Evolutionary conservation across 495 filamentous ascomycete species (phyloP).

Genomic region (Alectoria sarmentosa): DNA sequence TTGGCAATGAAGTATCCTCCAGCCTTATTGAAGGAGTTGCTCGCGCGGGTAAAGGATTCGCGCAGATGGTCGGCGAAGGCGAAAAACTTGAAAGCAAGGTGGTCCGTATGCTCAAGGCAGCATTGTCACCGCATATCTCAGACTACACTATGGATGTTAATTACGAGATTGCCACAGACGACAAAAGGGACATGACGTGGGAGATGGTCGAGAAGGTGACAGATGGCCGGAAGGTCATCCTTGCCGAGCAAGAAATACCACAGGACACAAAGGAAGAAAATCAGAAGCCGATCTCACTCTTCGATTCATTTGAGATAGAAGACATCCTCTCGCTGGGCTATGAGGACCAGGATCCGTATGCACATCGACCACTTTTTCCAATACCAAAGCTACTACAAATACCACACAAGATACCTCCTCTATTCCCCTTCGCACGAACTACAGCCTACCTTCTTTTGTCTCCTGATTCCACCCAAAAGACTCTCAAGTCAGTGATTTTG

Average conservation of each 20-base stretch:
- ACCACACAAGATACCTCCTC: conserved; percentile 52
- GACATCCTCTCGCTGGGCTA: not conserved
- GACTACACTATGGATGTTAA: conserved; percentile 55
- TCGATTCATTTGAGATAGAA: conserved; percentile 22
- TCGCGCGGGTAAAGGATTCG: conserved; percentile 58
- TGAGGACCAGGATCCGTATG: conserved; percentile 28
- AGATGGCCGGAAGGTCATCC: conserved; percentile 28
- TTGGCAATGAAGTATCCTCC: conserved; percentile 50
- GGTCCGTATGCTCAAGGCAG: conserved; percentile 64
- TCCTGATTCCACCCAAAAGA: conserved; percentile 36
- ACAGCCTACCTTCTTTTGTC: conserved; percentile 57
- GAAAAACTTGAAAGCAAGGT: conserved; percentile 59
- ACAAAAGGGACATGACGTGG: conserved; percentile 48
- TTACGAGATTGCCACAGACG: conserved; percentile 41
- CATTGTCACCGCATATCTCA: conserved; percentile 51
- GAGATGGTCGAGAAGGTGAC: conserved; percentile 48
- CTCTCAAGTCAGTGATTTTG: conserved; percentile 50
- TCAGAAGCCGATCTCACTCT: conserved; percentile 4
- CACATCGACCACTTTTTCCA: conserved; percentile 42
- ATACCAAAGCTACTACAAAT: conserved; percentile 53
- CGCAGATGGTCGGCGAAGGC: conserved; percentile 49
- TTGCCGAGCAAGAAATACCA: not conserved
- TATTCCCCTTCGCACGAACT: conserved; percentile 57
- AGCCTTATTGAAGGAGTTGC: conserved; percentile 42
- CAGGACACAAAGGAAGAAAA: conserved; percentile 2